phyloP scores from a whole-genome alignment of 2,329 filamentous ascomycete genomes.

The Polychaeton citri region DNA sequence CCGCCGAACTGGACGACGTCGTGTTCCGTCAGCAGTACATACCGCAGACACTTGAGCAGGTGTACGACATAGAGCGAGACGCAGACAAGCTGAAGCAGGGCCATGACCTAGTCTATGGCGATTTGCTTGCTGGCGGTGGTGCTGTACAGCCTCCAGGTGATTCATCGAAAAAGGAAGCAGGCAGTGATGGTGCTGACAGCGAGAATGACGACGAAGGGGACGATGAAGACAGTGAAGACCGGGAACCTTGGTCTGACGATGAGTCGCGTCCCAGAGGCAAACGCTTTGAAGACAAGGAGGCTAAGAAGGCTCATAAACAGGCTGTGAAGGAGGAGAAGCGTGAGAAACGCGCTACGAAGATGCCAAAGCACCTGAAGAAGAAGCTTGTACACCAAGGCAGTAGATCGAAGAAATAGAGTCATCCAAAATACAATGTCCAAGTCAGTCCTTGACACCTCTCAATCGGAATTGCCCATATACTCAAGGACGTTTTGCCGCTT shows the following conservation, averaged over 20 bases:
- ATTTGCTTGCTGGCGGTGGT: slow-evolving; percentile 62
- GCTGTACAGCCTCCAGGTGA: slow-evolving; percentile 16
- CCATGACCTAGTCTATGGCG: slow-evolving; percentile 69
- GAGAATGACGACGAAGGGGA: slow-evolving; percentile 33
- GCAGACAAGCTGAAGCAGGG: slow-evolving; percentile 62
- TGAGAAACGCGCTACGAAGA: slow-evolving; percentile 86
- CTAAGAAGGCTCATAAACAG: slow-evolving; percentile 78
- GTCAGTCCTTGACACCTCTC: too few relatives aligned
- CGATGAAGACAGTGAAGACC: slow-evolving; percentile 17
- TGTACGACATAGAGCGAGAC: slow-evolving; percentile 91
- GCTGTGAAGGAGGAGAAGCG: slow-evolving; percentile 91
- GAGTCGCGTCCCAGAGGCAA: slow-evolving; percentile 64
- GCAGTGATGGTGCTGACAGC: slow-evolving; percentile 14
- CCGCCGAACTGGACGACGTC: slow-evolving; percentile 55
- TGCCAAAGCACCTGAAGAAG: slow-evolving; percentile 94
- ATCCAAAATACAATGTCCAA: too few relatives aligned
- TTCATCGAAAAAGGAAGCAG: slow-evolving; percentile 21
- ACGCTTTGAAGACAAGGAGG: slow-evolving; percentile 81
- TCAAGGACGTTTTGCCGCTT: background rate
- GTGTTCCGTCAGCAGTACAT: slow-evolving; percentile 96
- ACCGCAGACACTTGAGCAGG: slow-evolving; percentile 86
- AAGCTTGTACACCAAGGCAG: slow-evolving; percentile 52
- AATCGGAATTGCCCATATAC: too few relatives aligned
- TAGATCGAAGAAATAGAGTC: slow-evolving; percentile 49
- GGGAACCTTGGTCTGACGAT: slow-evolving; percentile 29